Evolutionary conservation across 2,329 filamentous ascomycete genomes (phyloP).

Genomic region (Aspergillus proliferans): DNA sequence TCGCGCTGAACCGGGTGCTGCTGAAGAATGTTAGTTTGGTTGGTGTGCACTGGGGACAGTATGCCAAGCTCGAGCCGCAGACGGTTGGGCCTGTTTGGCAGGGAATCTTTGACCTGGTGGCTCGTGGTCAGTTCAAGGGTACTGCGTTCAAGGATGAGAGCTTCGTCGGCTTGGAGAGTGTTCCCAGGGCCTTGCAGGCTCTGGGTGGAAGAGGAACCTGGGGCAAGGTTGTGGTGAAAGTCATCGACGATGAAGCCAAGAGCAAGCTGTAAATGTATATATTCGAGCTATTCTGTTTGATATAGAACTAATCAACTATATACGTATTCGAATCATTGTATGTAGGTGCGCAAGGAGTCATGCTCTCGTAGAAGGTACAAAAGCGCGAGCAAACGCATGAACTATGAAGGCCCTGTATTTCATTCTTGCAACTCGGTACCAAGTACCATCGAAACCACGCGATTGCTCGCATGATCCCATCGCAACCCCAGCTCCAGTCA

Average conservation of each 20-base stretch:
- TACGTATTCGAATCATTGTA: background rate
- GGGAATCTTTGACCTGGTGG: slow-evolving; percentile 71
- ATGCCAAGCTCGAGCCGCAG: slow-evolving; percentile 65
- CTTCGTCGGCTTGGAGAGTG: slow-evolving; percentile 73
- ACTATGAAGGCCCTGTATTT: slow-evolving; percentile 42
- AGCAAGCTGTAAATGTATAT: slow-evolving; percentile 28
- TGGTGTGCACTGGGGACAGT: slow-evolving; percentile 87
- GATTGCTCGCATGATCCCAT: slow-evolving; percentile 3
- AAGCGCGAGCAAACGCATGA: slow-evolving; percentile 33
- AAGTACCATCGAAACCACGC: slow-evolving; percentile 6
- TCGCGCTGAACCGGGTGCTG: slow-evolving; percentile 85
- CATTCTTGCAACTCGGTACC: slow-evolving; percentile 30
- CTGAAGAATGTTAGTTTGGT: slow-evolving; percentile 90
- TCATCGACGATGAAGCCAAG: slow-evolving; percentile 64
- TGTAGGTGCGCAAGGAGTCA: slow-evolving; percentile 44
- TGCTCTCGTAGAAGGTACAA: slow-evolving; percentile 33
- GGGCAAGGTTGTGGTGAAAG: slow-evolving; percentile 91
- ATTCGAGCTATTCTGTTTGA: background rate
- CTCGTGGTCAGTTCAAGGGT: slow-evolving; percentile 68
- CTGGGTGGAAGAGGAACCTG: slow-evolving; percentile 78
- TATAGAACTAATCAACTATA: background rate
- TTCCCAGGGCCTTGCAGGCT: slow-evolving; percentile 69
- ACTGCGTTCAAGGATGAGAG: slow-evolving; percentile 77
- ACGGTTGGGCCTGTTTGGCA: slow-evolving; percentile 70
- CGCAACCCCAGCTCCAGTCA: slow-evolving; percentile 36